Conservation (phyloP, 108 stramenopile genomes). For the Chaetoceros muelleri region DNA sequence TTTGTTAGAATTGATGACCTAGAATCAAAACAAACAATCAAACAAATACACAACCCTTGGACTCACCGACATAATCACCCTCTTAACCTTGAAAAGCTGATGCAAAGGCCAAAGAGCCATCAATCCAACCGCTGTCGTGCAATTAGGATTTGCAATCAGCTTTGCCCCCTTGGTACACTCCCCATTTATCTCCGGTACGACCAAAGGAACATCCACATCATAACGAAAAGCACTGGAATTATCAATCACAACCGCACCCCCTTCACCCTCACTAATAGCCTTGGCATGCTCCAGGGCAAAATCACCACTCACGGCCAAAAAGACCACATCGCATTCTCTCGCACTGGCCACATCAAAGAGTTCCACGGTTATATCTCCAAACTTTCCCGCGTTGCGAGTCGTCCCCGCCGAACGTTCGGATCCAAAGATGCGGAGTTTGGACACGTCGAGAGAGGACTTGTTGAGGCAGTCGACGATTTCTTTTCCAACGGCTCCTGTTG, state of each 20-base stretch:
- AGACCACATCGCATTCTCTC: constrained; percentile 79
- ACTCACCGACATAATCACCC: constrained; percentile 74
- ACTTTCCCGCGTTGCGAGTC: constrained; percentile 53
- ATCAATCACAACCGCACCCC: constrained; percentile 76
- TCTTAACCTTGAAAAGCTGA: constrained; percentile 81
- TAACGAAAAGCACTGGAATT: constrained; percentile 92
- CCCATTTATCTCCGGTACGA: constrained; percentile 95
- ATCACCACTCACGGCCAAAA: constrained; percentile 85
- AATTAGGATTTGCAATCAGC: constrained; percentile 98
- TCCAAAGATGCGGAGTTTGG: constrained; percentile 78
- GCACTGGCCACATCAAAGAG: constrained; percentile 58
- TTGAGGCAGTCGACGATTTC: constrained; percentile 87
- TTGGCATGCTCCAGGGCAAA: constrained; percentile 78
- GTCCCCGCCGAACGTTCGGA: constrained; percentile 77
- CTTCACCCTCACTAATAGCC: constrained; percentile 50
- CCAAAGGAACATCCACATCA: constrained; percentile 82
- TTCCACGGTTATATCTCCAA: constrained; percentile 82
- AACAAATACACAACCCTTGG: background rate
- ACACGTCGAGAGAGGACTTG: constrained; percentile 61
- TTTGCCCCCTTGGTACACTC: constrained; percentile 83
- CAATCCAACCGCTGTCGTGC: constrained; percentile 97
- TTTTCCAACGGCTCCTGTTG: constrained; percentile 95
- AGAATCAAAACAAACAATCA: background rate
- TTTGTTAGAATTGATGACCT: background rate
- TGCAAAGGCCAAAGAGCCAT: constrained; percentile 96